Conservation (phyloP, 31 red algal genomes). For the Asparagopsis taxiformis region DNA sequence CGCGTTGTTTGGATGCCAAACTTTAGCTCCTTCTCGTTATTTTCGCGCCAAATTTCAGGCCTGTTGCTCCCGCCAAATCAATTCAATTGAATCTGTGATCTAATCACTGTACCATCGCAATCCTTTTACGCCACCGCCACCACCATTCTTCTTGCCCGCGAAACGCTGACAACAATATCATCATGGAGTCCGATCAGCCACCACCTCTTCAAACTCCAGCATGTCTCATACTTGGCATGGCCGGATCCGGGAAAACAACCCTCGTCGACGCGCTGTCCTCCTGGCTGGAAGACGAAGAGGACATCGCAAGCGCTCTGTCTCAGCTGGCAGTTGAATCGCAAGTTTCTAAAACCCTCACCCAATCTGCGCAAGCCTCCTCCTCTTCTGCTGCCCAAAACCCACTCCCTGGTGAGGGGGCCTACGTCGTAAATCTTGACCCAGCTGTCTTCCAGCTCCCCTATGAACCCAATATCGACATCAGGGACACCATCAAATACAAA, state of each 20-base stretch:
- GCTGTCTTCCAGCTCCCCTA: conserved; percentile 81
- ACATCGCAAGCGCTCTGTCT: conserved; percentile 5
- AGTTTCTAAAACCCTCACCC: too few relatives aligned
- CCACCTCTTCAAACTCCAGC: conserved; percentile 30
- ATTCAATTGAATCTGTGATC: too few relatives aligned
- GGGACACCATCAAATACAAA: conserved; percentile 90
- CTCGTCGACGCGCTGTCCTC: conserved; percentile 74
- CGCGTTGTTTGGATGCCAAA: too few relatives aligned
- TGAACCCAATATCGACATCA: conserved; percentile 92
- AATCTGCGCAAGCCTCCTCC: too few relatives aligned
- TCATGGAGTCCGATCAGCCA: neutral
- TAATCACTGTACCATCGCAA: too few relatives aligned
- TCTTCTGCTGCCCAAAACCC: neutral
- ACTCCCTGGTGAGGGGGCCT: conserved; percentile 37
- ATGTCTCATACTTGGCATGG: conserved; percentile 94
- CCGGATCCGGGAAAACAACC: conserved; percentile 91
- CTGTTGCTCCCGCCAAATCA: too few relatives aligned
- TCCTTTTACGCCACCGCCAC: too few relatives aligned
- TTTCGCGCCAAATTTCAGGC: too few relatives aligned
- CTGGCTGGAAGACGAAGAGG: conserved; percentile 35
- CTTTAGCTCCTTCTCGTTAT: too few relatives aligned
- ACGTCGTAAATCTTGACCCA: conserved; percentile 94
- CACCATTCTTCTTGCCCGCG: too few relatives aligned
- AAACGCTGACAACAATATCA: too few relatives aligned
- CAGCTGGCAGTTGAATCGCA: conserved; percentile 7